phyloP scores from a whole-genome alignment of 352 stramenopile genomes.

The Thraustotheca clavata region DNA sequence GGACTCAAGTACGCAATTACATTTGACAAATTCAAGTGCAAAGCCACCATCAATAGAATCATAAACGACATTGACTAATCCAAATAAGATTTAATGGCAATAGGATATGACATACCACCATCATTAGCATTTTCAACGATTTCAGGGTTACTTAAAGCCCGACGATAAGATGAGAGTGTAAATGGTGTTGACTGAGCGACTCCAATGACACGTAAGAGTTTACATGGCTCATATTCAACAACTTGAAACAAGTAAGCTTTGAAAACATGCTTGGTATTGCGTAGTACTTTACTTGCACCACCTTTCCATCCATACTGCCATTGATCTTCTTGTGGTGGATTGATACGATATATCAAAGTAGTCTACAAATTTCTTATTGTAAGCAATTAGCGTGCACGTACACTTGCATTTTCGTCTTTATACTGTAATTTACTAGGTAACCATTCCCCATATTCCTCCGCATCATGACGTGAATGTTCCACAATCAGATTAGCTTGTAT shows the following conservation, averaged over 20 bases:
- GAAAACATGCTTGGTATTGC: constrained; percentile 18
- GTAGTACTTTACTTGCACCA: constrained; percentile 7
- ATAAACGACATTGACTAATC: neutral
- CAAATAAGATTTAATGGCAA: neutral
- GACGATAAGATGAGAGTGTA: constrained; percentile 3
- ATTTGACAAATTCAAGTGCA: neutral
- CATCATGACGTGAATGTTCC: neutral
- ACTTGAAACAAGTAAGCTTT: neutral
- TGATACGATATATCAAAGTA: neutral
- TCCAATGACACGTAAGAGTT: neutral
- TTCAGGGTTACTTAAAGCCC: neutral
- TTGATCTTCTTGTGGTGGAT: neutral
- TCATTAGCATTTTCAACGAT: neutral
- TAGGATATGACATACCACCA: neutral
- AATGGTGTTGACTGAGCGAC: constrained; percentile 8
- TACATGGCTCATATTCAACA: neutral
- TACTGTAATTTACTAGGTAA: constrained; percentile 1
- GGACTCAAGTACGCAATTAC: neutral
- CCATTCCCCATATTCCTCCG: neutral
- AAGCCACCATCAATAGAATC: neutral
- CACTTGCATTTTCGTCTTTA: neutral
- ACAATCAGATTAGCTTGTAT: neutral
- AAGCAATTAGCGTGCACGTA: neutral
- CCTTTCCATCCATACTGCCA: constrained; percentile 18
- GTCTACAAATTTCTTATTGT: neutral